Evolutionary conservation across 352 stramenopile genomes (phyloP), one percentile per base, ranked within the genome.

Genomic region (Salisapilia sapeloensis): DNA sequence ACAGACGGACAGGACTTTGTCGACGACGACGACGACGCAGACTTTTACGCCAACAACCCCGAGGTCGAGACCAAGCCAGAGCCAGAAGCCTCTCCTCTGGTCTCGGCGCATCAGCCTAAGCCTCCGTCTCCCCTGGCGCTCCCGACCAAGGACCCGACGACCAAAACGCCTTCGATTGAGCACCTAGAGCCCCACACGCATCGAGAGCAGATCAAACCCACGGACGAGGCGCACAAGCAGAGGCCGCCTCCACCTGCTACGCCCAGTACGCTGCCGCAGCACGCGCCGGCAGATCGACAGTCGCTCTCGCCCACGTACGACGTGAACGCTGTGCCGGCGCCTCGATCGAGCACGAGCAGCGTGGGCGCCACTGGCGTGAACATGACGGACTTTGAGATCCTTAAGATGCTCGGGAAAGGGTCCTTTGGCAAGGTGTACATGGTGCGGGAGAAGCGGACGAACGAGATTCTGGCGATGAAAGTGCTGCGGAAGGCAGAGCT

Each of bases 371-470:
- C 54, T 14, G 38, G 66, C 12, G 59, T 90, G 24, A 58, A 50
- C 2, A 79, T 84, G 61, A 53, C 64, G 33, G 79, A 92, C 44
- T 99, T 98, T 57, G 90, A 97, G 44, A 93, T 98, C 37, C 72
- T 99, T 19, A 96, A 96, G 54, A 94, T 97, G 56, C 91, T 97
- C 46, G 93, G 93, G 24, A 97, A 98, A 47, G 92, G 92, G 19
- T 96, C 75, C 4, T 97, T 97, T 56, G 90, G 89, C 48, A 97
- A 97, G 49, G 94, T 99, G 19, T 98, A 97, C 55, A 81, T 98
- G 33, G 94, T 97, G 5, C 69, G 78, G 34, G 83, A 96, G 44
- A 84, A 86, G 22, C 40, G 42, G 4, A 51, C 38, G 5, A 42
- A 53, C 9, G 66, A 82, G 35, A 79, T 89, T 25, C 46, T 81